Percentiles rank a stretch among this genome's conserved stretches.
Evolutionary conservation across 75 land plant species (phyloP).

Genomic region (Pinus tabuliformis): DNA sequence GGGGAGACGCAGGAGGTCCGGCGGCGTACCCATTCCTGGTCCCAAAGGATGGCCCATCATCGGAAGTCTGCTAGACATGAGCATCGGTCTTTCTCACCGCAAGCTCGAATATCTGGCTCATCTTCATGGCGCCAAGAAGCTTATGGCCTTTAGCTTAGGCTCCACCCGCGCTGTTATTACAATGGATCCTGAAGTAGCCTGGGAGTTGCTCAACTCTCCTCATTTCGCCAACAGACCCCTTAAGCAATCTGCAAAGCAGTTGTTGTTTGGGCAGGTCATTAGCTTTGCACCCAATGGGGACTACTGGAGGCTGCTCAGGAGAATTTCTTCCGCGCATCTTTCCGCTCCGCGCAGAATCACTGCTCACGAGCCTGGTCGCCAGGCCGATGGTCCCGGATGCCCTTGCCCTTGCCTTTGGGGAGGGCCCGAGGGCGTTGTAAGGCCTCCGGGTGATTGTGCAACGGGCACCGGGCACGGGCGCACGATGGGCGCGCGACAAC

Average conservation of each 20-base stretch:
- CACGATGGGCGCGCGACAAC: too few species aligned
- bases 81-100: slow-evolving; percentile 32
- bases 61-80: slow-evolving; percentile 33
- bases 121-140: slow-evolving; percentile 15
- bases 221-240: slow-evolving; percentile 68
- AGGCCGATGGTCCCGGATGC: too few species aligned
- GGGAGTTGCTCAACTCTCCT: slow-evolving; percentile 51
- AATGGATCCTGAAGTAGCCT: slow-evolving; percentile 35
- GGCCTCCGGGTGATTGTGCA: too few species aligned
- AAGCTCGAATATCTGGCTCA: slow-evolving; percentile 25
- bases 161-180: slow-evolving; percentile 43
- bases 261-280: slow-evolving; percentile 71
- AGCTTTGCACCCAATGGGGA: slow-evolving; percentile 67
- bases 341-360: slow-evolving; percentile 54
- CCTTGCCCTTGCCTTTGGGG: too few species aligned
- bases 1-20: neutral
- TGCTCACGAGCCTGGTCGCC: slow-evolving; percentile 50
- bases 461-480: too few species aligned
- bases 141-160: slow-evolving; percentile 71
- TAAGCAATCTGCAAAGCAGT: slow-evolving; percentile 58
- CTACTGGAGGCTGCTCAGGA: slow-evolving; percentile 60
- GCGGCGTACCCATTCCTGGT: slow-evolving; percentile 16
- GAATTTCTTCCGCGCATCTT: slow-evolving; percentile 65
- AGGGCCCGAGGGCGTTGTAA: too few species aligned
- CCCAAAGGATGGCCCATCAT: slow-evolving; percentile 34